A percentile compares a stretch with the other conserved stretches of the same genome.
These are phyloP conservation scores for Leccinum pachyderme DNA, from an alignment of 1,284 basidiomycete species.

Conservation along the genomic window DNA sequence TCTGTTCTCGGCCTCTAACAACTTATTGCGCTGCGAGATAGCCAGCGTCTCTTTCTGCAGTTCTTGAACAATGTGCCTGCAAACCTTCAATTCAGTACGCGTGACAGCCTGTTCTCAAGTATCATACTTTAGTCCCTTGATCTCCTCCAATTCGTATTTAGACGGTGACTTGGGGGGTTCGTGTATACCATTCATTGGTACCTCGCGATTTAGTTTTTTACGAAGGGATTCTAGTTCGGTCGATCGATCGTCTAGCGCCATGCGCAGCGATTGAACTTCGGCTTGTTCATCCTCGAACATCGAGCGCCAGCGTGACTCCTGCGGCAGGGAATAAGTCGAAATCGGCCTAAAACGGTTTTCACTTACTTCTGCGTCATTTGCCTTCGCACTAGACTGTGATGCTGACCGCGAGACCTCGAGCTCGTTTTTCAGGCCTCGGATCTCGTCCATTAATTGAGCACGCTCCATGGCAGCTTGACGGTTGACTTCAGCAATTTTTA, in stretches of 20 bases:
- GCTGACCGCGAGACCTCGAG: slow-evolving; percentile 41
- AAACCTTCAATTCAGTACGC: slow-evolving; percentile 7
- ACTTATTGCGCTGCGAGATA: slow-evolving; percentile 63
- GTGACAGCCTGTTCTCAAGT: neutral
- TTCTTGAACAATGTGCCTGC: slow-evolving; percentile 83
- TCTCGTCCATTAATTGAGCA: slow-evolving; percentile 49
- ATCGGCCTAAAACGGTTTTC: slow-evolving; percentile 15
- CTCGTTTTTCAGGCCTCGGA: slow-evolving; percentile 47
- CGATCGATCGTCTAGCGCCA: slow-evolving; percentile 45
- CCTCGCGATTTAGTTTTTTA: slow-evolving; percentile 58
- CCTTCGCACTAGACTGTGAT: slow-evolving; percentile 9
- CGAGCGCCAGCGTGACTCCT: slow-evolving; percentile 33
- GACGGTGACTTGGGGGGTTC: slow-evolving; percentile 36
- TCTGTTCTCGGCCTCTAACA: slow-evolving; percentile 75
- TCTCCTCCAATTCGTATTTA: slow-evolving; percentile 61
- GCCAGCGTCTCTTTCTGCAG: slow-evolving; percentile 78
- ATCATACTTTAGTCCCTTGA: slow-evolving; percentile 73
- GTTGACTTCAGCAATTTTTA: slow-evolving; percentile 36
- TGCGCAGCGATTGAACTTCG: slow-evolving; percentile 37
- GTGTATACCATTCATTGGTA: slow-evolving; percentile 42
- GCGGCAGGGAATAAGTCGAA: slow-evolving; percentile 6
- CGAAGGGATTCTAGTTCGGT: slow-evolving; percentile 54
- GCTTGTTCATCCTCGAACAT: slow-evolving; percentile 40
- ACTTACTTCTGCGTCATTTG: slow-evolving; percentile 16
- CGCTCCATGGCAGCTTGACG: slow-evolving; percentile 48